These are phyloP conservation scores for Cicer bijugum DNA, from an alignment of 306 rosid species.

Conservation along the genomic window DNA sequence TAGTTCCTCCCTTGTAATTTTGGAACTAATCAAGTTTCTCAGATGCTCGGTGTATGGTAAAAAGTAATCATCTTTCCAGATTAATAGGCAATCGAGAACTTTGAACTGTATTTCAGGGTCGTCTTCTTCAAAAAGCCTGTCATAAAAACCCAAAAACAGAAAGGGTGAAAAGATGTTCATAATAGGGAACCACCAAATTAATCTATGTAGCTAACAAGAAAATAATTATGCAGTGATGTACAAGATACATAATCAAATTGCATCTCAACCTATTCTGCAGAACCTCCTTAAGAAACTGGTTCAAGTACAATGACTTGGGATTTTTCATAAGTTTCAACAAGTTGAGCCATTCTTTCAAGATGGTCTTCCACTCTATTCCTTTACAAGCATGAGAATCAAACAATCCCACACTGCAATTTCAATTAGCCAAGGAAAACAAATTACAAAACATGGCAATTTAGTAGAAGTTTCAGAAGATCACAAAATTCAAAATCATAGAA, in stretches of 20 bases:
- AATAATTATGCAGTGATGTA: conserved; percentile 24
- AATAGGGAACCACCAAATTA: conserved; percentile 23
- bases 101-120: conserved; percentile 83
- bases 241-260: conserved; percentile 22
- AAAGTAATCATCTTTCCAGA: conserved; percentile 81
- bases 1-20: conserved; percentile 78
- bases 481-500: conserved; percentile 18
- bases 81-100: conserved; percentile 81
- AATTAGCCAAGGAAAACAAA: conserved; percentile 45
- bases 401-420: conserved; percentile 70
- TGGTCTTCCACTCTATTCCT: conserved; percentile 88
- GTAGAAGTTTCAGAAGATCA: conserved; percentile 25
- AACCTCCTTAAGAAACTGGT: conserved; percentile 78
- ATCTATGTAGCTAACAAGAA: conserved; percentile 2
- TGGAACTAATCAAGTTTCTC: conserved; percentile 63
- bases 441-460: conserved; percentile 26
- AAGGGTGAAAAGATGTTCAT: not conserved
- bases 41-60: conserved; percentile 70
- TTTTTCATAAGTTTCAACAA: conserved; percentile 79
- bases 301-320: conserved; percentile 61
- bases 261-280: conserved; percentile 73
- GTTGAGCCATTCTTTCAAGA: conserved; percentile 93
- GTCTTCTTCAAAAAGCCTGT: conserved; percentile 87
- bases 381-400: conserved; percentile 71
- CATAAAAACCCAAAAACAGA: conserved; percentile 39